Conservation (phyloP, 768 basidiomycete species). For the Auriscalpium orientale region DNA sequence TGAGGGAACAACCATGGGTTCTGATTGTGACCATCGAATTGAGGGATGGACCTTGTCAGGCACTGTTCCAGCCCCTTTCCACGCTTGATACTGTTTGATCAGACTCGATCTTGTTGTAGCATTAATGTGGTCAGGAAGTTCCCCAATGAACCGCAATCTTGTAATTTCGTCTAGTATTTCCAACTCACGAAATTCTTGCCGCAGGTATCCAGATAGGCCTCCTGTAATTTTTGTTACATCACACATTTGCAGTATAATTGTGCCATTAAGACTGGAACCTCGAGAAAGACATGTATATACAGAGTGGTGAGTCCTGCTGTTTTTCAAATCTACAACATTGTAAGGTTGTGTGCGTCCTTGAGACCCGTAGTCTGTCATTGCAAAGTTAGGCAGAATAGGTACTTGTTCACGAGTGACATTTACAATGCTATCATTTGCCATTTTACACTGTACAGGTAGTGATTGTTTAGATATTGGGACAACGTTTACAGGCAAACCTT, state of each 20-base stretch:
- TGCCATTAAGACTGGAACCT: conserved; percentile 9
- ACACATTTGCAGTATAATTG: conserved; percentile 13
- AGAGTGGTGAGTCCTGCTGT: conserved; percentile 11
- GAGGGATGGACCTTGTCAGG: conserved; percentile 1
- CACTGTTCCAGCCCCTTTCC: neutral
- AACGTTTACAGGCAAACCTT: conserved; percentile 14
- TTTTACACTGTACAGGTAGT: neutral
- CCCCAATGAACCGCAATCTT: neutral
- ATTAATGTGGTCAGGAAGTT: neutral
- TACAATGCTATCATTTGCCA: conserved; percentile 2
- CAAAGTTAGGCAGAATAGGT: conserved; percentile 16
- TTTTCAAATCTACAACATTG: conserved; percentile 13
- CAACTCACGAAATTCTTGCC: conserved; percentile 15
- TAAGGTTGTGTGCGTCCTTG: conserved; percentile 16
- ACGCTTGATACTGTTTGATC: neutral
- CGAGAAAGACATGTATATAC: conserved; percentile 18
- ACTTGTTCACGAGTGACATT: conserved; percentile 9
- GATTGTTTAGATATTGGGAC: conserved; percentile 7
- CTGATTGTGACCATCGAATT: neutral
- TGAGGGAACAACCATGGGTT: neutral
- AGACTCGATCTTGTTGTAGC: neutral
- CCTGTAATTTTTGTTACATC: conserved; percentile 3
- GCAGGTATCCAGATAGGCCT: conserved; percentile 7
- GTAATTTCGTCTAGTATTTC: conserved; percentile 11
- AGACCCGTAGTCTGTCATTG: conserved; percentile 18